Evolutionary conservation across 768 basidiomycete species (phyloP).

Genomic region (Russula sp.): DNA sequence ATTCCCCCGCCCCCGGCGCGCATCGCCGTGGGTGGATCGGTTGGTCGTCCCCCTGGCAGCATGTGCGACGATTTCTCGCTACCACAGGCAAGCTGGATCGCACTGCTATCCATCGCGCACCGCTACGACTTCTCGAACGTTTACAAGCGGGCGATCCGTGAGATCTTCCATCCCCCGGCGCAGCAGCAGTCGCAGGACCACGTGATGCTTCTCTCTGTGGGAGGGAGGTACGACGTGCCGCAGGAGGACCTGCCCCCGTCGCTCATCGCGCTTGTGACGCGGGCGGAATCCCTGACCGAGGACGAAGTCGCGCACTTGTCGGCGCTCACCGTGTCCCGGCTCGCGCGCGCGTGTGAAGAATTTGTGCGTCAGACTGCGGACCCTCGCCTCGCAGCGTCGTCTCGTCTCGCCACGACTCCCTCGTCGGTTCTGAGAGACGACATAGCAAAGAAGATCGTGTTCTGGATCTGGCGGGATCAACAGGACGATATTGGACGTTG

Average conservation of each 20-base stretch:
- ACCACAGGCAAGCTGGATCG: conserved; percentile 11
- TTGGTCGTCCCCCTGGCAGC: neutral
- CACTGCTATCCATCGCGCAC: conserved; percentile 11
- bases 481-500: no score
- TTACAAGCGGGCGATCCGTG: conserved; percentile 8
- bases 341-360: conserved; percentile 15
- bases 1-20: neutral
- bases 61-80: conserved; percentile 16
- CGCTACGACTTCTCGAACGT: conserved; percentile 16
- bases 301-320: conserved; percentile 4
- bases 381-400: no score
- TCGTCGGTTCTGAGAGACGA: neutral
- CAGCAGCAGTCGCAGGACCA: neutral
- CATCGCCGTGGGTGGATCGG: neutral
- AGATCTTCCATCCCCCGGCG: neutral
- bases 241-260: neutral
- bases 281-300: conserved; percentile 3
- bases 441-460: neutral
- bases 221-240: conserved; percentile 11
- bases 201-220: conserved; percentile 5
- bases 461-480: conserved; percentile 3
- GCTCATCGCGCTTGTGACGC: conserved; percentile 3
- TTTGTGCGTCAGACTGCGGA: no score
- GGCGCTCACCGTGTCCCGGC: conserved; percentile 11
- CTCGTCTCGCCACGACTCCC: no score